Percentiles rank a stretch among this genome's conserved stretches.
These are phyloP conservation scores for Plenodomus tracheiphilus DNA, from an alignment of 2,329 filamentous ascomycete species.

Conservation along the genomic window DNA sequence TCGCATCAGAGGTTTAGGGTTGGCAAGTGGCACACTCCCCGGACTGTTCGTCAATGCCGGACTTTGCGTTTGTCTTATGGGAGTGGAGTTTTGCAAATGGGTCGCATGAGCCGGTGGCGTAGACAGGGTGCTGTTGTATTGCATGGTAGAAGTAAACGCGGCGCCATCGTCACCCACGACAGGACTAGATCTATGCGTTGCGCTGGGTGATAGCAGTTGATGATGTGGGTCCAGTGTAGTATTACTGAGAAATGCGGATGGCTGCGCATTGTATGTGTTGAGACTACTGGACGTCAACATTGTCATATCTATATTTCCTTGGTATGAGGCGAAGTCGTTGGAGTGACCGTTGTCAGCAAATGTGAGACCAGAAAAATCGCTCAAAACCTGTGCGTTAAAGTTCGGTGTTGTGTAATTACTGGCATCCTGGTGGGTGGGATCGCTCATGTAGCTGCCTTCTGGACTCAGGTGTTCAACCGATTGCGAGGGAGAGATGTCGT, in stretches of 20 bases:
- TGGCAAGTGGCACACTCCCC: constrained; percentile 27
- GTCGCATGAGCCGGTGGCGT: constrained; percentile 31
- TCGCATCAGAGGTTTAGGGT: constrained; percentile 30
- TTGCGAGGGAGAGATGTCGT: constrained; percentile 42
- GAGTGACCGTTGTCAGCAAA: constrained; percentile 30
- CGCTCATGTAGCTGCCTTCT: constrained; percentile 39
- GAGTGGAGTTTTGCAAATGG: constrained; percentile 30
- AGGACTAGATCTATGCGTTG: constrained; percentile 44
- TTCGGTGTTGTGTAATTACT: constrained; percentile 40
- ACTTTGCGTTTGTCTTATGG: constrained; percentile 42
- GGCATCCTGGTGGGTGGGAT: constrained; percentile 35
- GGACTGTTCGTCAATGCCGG: constrained; percentile 46
- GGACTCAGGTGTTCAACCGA: constrained; percentile 46
- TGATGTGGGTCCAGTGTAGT: constrained; percentile 28
- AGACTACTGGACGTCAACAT: constrained; percentile 31
- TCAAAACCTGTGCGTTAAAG: constrained; percentile 35
- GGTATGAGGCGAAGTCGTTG: constrained; percentile 27
- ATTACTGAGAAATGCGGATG: constrained; percentile 22
- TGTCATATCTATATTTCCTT: constrained; percentile 31
- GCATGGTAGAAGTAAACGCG: constrained; percentile 16
- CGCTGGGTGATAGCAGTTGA: constrained; percentile 42
- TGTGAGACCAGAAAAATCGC: constrained; percentile 33
- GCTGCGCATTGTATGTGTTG: constrained; percentile 37
- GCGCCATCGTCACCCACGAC: constrained; percentile 35
- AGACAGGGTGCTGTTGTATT: constrained; percentile 27